Evolutionary conservation across 2,329 filamentous ascomycete genomes (phyloP).

Genomic region (Furcasterigmium furcatum): DNA sequence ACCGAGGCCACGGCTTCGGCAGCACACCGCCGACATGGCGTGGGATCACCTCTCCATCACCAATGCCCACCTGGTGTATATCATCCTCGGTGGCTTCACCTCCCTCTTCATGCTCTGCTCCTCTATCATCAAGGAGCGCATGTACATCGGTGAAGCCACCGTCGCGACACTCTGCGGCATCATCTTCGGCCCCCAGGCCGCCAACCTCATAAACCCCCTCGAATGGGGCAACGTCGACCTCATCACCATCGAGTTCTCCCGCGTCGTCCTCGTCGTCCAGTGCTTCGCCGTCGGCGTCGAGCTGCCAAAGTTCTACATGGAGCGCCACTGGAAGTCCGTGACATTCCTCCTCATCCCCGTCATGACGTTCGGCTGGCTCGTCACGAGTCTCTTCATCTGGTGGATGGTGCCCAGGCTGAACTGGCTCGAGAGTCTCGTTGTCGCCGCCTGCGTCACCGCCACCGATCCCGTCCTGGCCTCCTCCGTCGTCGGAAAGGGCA

Average conservation of each 20-base stretch:
- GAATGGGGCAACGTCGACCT: conserved; percentile 83
- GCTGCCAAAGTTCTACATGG: conserved; percentile 93
- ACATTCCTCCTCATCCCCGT: conserved; percentile 84
- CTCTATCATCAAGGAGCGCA: conserved; percentile 94
- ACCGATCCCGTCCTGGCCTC: conserved; percentile 96
- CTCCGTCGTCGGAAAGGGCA: conserved; percentile 97
- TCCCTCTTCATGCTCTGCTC: conserved; percentile 98
- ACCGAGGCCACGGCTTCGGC: not conserved
- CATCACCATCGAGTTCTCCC: conserved; percentile 84
- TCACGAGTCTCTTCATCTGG: conserved; percentile 93
- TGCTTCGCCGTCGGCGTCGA: conserved; percentile 91
- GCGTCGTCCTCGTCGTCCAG: conserved; percentile 86
- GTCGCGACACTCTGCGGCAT: conserved; percentile 86
- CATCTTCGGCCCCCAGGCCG: conserved; percentile 83
- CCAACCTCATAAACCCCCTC: conserved; percentile 72
- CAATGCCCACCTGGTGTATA: conserved; percentile 95
- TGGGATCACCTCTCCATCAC: conserved; percentile 84
- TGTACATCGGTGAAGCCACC: conserved; percentile 98
- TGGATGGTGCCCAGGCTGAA: conserved; percentile 76
- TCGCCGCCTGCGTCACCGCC: conserved; percentile 92
- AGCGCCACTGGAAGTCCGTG: conserved; percentile 94
- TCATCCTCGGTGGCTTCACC: conserved; percentile 97
- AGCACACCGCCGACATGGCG: conserved; percentile 50
- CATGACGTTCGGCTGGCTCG: conserved; percentile 95
- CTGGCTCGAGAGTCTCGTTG: conserved; percentile 86